Evolutionary conservation across 2,329 filamentous ascomycete species (phyloP).

Genomic region (Purpureocillium lavendulum): DNA sequence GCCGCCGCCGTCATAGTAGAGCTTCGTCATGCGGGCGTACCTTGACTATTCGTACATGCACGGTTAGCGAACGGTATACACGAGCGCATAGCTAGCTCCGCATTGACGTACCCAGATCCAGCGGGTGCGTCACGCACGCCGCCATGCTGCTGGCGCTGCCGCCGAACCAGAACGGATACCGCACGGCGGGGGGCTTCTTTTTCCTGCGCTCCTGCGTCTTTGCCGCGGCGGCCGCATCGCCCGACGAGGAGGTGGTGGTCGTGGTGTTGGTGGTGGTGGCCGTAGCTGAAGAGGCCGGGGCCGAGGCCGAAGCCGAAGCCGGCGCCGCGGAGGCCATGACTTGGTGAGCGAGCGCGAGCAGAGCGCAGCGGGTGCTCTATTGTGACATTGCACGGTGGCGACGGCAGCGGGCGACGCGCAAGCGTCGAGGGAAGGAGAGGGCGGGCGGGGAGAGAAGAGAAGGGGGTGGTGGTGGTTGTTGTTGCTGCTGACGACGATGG

Average conservation of each 20-base stretch:
- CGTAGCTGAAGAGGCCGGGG: neutral
- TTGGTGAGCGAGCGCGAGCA: no score
- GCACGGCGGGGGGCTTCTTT: constrained; percentile 29
- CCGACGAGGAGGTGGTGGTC: neutral
- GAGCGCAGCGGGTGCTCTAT: no score
- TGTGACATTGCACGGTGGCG: no score
- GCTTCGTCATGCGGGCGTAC: constrained; percentile 6
- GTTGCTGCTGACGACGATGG: no score
- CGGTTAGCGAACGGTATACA: neutral
- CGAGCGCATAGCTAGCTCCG: neutral
- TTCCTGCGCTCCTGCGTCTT: constrained; percentile 16
- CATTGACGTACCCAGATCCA: constrained; percentile 74
- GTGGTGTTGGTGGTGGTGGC: neutral
- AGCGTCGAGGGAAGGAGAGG: no score
- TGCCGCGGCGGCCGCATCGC: neutral
- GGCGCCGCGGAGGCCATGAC: no score
- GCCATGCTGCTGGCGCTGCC: constrained; percentile 90
- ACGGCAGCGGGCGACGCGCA: no score
- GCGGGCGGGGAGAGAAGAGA: no score
- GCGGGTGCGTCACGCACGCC: constrained; percentile 82
- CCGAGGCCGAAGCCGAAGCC: no score
- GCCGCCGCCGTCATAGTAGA: no score
- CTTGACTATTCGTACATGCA: constrained; percentile 5
- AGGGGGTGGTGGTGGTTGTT: no score
- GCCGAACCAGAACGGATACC: constrained; percentile 91